Percentiles rank a stretch among this genome's conserved stretches.
phyloP scores from a whole-genome alignment of 1,284 basidiomycete genomes.

The Sanghuangporus sanghuang region DNA sequence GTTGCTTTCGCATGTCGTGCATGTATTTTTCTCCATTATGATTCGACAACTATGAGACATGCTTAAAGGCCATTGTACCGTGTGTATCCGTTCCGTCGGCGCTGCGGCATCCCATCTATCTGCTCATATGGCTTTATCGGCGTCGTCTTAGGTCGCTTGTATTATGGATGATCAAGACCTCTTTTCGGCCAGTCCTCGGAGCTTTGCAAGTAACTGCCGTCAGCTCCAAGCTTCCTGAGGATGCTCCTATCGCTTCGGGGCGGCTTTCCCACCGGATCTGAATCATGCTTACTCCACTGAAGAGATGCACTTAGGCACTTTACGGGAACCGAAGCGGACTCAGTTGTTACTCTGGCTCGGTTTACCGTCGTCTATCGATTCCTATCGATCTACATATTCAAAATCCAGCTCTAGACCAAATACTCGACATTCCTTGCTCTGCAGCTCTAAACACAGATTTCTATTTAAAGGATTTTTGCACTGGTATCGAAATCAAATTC shows the following conservation, averaged over 20 bases:
- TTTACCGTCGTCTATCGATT: neutral
- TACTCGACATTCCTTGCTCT: neutral
- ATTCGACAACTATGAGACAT: conserved; percentile 14
- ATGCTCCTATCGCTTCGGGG: no score
- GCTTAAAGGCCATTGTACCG: conserved; percentile 5
- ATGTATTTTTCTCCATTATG: conserved; percentile 7
- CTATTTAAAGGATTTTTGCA: neutral
- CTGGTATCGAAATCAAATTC: neutral
- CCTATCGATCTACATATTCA: neutral
- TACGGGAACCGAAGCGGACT: no score
- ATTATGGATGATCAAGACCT: no score
- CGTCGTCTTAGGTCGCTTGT: neutral
- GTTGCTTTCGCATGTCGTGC: conserved; percentile 15
- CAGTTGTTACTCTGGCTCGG: no score
- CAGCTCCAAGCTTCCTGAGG: no score
- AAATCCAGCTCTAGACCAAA: no score
- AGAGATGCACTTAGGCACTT: no score
- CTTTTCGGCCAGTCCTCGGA: no score
- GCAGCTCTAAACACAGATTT: neutral
- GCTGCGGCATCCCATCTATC: neutral
- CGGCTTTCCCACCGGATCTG: no score
- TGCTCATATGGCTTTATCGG: neutral
- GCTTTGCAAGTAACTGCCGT: no score
- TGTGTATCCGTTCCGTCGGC: neutral
- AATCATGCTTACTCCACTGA: no score